These are phyloP conservation scores for Combretum micranthum DNA, from an alignment of 345 rosid species.

Conservation along the genomic window DNA sequence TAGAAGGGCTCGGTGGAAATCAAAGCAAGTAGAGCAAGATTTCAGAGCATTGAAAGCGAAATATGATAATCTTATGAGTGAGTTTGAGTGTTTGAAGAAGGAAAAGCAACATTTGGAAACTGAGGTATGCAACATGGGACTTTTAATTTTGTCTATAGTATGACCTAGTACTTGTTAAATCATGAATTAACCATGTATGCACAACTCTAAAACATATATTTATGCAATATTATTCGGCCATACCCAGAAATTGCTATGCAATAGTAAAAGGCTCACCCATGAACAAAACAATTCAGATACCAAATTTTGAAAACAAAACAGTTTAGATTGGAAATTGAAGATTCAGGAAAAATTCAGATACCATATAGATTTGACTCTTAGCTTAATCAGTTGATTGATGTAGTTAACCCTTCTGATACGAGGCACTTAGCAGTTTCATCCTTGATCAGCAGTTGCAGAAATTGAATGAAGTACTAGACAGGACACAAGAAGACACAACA, in stretches of 20 bases:
- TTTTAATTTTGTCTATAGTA: not conserved
- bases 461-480: conserved; percentile 29
- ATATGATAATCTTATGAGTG: conserved; percentile 43
- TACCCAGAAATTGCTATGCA: too few species aligned
- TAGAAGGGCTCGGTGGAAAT: conserved; percentile 80
- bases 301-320: too few species aligned
- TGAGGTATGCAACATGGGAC: conserved; percentile 37
- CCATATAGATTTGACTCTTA: too few species aligned
- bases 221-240: too few species aligned
- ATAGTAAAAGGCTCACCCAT: too few species aligned
- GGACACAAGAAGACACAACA: conserved; percentile 15
- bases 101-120: conserved; percentile 47
- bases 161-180: too few species aligned
- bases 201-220: too few species aligned
- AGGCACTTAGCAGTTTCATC: not conserved
- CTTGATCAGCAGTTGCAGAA: conserved; percentile 43
- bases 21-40: conserved; percentile 66
- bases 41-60: conserved; percentile 39
- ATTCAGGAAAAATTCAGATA: too few species aligned
- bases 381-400: not conserved
- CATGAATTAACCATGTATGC: too few species aligned
- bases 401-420: not conserved
- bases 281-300: too few species aligned
- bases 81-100: conserved; percentile 46
- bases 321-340: too few species aligned